Base-by-base conservation (phyloP, 2,329 filamentous ascomycete genomes). In the Pseudogymnoascus sp. region DNA sequence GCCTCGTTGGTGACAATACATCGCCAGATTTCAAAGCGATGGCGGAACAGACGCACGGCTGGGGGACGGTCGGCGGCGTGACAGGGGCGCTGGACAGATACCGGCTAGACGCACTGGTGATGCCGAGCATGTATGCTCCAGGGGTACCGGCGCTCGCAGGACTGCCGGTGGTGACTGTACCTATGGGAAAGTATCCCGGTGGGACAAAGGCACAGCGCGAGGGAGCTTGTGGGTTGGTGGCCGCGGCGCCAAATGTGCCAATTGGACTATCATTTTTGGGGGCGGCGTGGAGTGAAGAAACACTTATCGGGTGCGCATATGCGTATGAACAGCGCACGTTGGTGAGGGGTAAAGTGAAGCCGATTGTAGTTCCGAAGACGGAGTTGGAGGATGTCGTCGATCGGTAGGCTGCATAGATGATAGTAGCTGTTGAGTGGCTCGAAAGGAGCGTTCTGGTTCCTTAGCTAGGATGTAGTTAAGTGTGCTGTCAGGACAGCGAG, bases 251-350 rank as follows among this genome's bases (percentile, higher is more conserved):
- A 37, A 38, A n/a, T 57, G 64, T 25, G 62, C 58, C 57, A 18
- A 58, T 88, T 67, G 87, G 87, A 0, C 72, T 90, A 9, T 78
- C 78, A 6, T 89, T 89, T 66, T 74, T 88, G 50, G 87, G 86
- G 0, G 72, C 72, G 2, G 78, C 77, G 57, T 90, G 82, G 75
- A 81, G 77, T 36, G 87, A 90, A 70, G 81, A 80, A 67, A 77
- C 72, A 30, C 68, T 90, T 65, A 82, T 90, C 62, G 82, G 81
- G 0, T 79, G 85, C 68, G 87, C 86, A 6, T 89, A 86, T 75
- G 86, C 84, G 3, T 88, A 84, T 72, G 87, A 90, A 75, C 68
- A 69, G 37, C 43, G 62, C 14, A 70, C 80, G 2, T 71, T 73
- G 67, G 74, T 78, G 9, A 73, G 83, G 57, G 67, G 72, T 39